These are phyloP conservation scores for Penicillium bovifimosum DNA, from an alignment of 495 filamentous ascomycete species.

Conservation along the genomic window DNA sequence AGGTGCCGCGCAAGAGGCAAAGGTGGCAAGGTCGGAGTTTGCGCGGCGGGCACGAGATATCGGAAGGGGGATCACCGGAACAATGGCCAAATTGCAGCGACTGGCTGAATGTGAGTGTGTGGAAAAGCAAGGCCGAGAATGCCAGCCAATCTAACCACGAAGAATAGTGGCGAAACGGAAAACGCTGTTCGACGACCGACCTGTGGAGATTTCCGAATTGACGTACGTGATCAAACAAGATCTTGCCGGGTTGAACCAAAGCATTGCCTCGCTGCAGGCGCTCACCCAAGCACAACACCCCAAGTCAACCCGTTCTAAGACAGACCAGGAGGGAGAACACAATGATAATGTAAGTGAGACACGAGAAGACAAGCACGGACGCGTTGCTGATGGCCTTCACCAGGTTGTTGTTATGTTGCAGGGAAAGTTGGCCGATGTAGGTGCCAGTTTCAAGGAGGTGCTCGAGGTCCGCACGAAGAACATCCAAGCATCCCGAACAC, in stretches of 20 bases:
- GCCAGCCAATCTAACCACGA: slow-evolving; percentile 5
- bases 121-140: not conserved
- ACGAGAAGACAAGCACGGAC: not conserved
- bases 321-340: slow-evolving; percentile 88
- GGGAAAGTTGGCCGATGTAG: slow-evolving; percentile 90
- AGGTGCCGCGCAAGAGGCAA: slow-evolving; percentile 34
- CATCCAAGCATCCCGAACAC: slow-evolving; percentile 84
- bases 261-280: slow-evolving; percentile 74
- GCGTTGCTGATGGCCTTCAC: slow-evolving; percentile 17
- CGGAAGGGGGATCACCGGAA: slow-evolving; percentile 80
- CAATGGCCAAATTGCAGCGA: slow-evolving; percentile 90
- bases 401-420: slow-evolving; percentile 82
- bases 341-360: slow-evolving; percentile 71
- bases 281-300: slow-evolving; percentile 69
- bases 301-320: slow-evolving; percentile 46
- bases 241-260: slow-evolving; percentile 77
- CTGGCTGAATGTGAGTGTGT: slow-evolving; percentile 68
- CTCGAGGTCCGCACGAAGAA: slow-evolving; percentile 97
- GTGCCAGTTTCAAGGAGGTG: slow-evolving; percentile 93
- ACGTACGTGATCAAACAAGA: slow-evolving; percentile 98
- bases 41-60: slow-evolving; percentile 85
- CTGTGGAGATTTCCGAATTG: slow-evolving; percentile 93
- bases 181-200: slow-evolving; percentile 93
- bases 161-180: slow-evolving; percentile 82
- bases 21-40: slow-evolving; percentile 66